Base-by-base conservation (phyloP, 352 stramenopile species). In the Globisporangium nunn region DNA sequence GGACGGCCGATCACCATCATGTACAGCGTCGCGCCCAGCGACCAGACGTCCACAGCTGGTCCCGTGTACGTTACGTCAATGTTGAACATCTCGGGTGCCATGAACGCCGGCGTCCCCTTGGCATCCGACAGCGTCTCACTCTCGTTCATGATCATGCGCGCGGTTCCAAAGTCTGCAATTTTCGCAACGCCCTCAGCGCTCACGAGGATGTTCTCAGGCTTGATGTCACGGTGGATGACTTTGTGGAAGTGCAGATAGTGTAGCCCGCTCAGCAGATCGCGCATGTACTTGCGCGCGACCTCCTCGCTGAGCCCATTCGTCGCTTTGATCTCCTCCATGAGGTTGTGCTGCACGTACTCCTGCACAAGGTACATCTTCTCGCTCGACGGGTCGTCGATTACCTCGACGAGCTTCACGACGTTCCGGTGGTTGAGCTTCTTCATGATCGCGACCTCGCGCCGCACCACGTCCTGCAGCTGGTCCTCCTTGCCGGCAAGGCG, bases 361-460 rank as follows among this genome's bases (percentile, higher is more conserved):
- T 97, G 82, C 35, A 98, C 91, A 0, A 98, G 73, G 62, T 98
- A 98, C 68, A 98, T 92, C 61, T 98, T 97, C 66, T 98, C 89
- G 29, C 87, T 91, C 29, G 85, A 89, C 5, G 87, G 88, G 51
- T 98, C 91, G 58, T 98, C 93, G 50, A 98, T 97, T 17, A 98
- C 91, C 63, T 98, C 94, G 31, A 97, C 90, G 15, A 98, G 78
- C 50, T 91, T 78, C 50, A 98, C 85, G 23, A 98, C 88, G 67
- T 98, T 96, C 30, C 73, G 81, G 67, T 98, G 93, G 58, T 85
- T 89, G 2, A 98, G 74, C 58, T 97, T 97, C 71, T 98, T 98
- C 94, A 98, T 98, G 59, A 98, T 98, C 10, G 89, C 91, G 28
- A 98, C 95, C 68, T 98, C 94, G 28, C 87, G 78, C 8, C 83